Base-by-base conservation (phyloP, 2,329 filamentous ascomycete genomes). In the Zarea fungicola region DNA sequence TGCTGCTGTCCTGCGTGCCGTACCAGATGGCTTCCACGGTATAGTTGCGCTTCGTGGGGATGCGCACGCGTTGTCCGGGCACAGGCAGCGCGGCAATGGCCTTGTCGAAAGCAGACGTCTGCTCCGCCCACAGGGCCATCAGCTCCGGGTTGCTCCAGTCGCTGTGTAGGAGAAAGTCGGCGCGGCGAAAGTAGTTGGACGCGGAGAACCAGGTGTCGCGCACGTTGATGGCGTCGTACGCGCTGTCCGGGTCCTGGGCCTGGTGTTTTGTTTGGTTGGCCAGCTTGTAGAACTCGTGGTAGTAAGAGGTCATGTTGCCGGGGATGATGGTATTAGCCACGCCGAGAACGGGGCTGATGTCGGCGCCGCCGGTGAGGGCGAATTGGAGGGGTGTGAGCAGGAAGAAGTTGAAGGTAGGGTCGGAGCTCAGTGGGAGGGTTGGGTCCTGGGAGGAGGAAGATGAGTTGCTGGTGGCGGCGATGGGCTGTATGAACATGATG, bases 101-200 rank as follows among this genome's bases (percentile, higher is more conserved):
- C 32, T 60, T 61, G 58, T 70, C 58, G 52, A 72, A 73, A 25
- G 59, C 62, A 6, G 52, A 55, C 1, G 51, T 55, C 49, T 65
- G 62, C 36, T 61, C 50, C 10, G 56, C 55, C 65, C 67, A 71
- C 2, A 65, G 37, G 18, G 43, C 54, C 21, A 59, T 58, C 48
- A 71, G 64, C 5, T 61, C 62, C 11, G 67, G 65, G 49, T 72
- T 62, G 21, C 49, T 60, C 58, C 54, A 57, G 56, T 72, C 66
- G 10, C 55, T 59, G 49, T 65, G 62, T 19, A 69, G 56, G 55
- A 62, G 71, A 56, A 68, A 69, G 47, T 65, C 63, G 10, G 70
- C 64, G 1, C 51, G 36, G 18, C 69, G 63, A 54, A 62, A 72
- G 57, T 72, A 73, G 4, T 54, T 60, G 4, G 69, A 51, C 3